Percentiles rank a stretch among this genome's conserved stretches.
phyloP scores from a whole-genome alignment of 2,329 filamentous ascomycete genomes.

The Monilinia aucupariae region DNA sequence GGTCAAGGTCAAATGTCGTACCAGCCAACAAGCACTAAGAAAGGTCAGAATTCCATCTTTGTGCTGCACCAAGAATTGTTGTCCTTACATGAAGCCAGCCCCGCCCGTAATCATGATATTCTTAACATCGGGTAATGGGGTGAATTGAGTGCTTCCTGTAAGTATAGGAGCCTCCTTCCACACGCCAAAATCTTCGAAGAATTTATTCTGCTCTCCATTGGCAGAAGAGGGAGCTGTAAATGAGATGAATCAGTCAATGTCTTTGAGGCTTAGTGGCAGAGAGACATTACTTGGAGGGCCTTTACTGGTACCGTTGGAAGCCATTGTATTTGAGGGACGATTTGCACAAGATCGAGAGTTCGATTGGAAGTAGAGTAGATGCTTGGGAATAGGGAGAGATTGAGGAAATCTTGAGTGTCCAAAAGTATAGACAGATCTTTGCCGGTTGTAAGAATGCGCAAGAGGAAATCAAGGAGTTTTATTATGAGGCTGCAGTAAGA shows the following conservation, averaged over 20 bases:
- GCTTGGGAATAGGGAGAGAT: neutral
- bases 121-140: constrained; percentile 61
- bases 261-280: neutral
- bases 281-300: constrained; percentile 15
- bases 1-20: constrained; percentile 68
- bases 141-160: constrained; percentile 63
- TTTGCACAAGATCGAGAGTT: neutral
- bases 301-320: constrained; percentile 16
- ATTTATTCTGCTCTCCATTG: constrained; percentile 32
- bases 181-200: constrained; percentile 55
- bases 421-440: neutral
- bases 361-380: neutral
- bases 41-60: constrained; percentile 21
- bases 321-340: constrained; percentile 16
- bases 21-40: constrained; percentile 71
- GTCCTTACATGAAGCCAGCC: constrained; percentile 74
- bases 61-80: constrained; percentile 15
- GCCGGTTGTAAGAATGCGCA: constrained; percentile 3
- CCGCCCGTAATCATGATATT: constrained; percentile 83
- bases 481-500: neutral
- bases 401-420: neutral
- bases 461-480: constrained; percentile 5
- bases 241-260: constrained; percentile 1
- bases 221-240: constrained; percentile 19
- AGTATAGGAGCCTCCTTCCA: constrained; percentile 69